Evolutionary conservation across 1,139 yeast species (phyloP), one percentile per base, ranked within the genome.

Genomic region (Hemisphaericaspora xylofermentans): DNA sequence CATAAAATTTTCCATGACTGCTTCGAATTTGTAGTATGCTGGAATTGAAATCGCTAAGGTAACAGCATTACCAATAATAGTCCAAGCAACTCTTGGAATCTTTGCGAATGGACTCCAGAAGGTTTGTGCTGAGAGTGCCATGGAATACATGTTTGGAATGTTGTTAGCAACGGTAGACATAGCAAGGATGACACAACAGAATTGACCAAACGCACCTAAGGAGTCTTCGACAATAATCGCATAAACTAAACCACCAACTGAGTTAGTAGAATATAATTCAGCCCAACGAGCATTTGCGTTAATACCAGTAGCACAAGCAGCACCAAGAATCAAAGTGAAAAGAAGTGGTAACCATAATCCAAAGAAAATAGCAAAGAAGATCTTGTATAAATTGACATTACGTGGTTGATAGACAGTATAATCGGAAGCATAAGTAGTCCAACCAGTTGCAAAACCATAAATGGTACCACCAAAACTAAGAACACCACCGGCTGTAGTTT

Each of bases 381-480:
- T 74, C 60, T 71, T 81, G 55, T 52, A 47, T 33, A 78, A 68
- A 61, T 76, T 77, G 47, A 82, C 80, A 57, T 79, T 72, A 57
- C 78, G 71, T 45, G 73, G 77, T 77, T 87, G 89, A 69, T 88
- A 91, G 40, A 85, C 91, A 41, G 96, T 88, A 66, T 89, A 91
- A 67, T 89, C 97, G 33, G 95, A 81, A 35, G 96, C 94, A 57
- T 84, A 88, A 18, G 96, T 84, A 43, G 95, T 80, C 97, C 97
- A 89, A 48, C 97, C 97, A 43, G 96, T 80, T 39, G 96, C 95
- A 57, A 85, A 91, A 49, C 97, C 97, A 56, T 77, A 91, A 49
- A 87, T 66, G 38, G 95, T 70, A 59, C 89, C 84, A 60, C 97
- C 97, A 54, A 86, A 88, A 30, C 94, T 82, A 43, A 91, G 72